Base-by-base conservation (phyloP, 75 land plant species). In the Cunninghamia lanceolata region DNA sequence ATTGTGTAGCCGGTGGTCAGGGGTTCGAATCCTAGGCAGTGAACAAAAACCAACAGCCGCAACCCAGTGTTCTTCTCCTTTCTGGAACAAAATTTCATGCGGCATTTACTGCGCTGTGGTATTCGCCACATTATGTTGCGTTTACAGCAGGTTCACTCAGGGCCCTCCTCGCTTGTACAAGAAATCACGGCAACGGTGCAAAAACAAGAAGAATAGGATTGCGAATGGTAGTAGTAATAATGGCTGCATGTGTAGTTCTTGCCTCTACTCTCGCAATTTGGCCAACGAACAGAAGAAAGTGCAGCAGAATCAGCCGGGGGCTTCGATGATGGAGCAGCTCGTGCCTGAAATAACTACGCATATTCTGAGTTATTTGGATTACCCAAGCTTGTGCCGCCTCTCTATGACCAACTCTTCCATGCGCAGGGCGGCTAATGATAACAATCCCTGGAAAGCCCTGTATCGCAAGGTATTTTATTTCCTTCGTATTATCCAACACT, bases 261-360 rank as follows among this genome's bases (percentile, higher is more conserved):
- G 88, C 28, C 25, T 8, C 16, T 68, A 46, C 46, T 85, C 63
- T 40, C 82, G 46, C 19, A 21, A 7, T 21, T 35, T 86, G 30
- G 83, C 75, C 21, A 50, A 45, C 32, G 54, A 34, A 6, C 30
- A 82, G 63, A 70, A 71, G 87, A 52, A 9, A 10, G 83, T 7
- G 53, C 46, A 13, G 73, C 89, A 89, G 79, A 38, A 84, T 46
- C 88, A 83, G 86, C 85, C 88, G 2, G 95, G 92, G 7, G 91
- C 89, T 4, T 96, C 98, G 77, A 96, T 96, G 94, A 95, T 96
- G 97, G 98, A 96, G 89, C 95, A 96, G 92, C 84, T 96, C 84
- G 98, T 96, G 52, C 98, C 98, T 68, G 98, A 96, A 89, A 95
- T 96, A 82, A 96, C 94, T 4, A 96, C 97, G 16, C 98, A 96